Evolutionary conservation across 768 basidiomycete genomes (phyloP).

Genomic region (Suillus fuscotomentosus): DNA sequence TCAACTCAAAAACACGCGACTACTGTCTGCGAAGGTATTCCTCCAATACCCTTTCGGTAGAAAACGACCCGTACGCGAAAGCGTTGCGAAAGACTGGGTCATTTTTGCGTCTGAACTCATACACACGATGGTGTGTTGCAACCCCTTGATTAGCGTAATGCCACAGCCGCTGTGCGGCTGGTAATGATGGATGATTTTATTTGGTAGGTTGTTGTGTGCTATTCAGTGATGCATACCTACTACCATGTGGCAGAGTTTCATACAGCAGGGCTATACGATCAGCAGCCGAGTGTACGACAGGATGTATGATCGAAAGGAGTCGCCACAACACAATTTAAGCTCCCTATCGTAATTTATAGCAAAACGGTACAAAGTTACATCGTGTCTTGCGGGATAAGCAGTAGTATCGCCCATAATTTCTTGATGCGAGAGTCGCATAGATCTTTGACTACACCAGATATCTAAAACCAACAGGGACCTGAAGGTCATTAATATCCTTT

Average conservation of each 20-base stretch:
- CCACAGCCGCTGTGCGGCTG: conserved; percentile 4
- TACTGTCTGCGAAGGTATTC: too few relatives aligned
- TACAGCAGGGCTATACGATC: too few relatives aligned
- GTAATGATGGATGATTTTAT: not conserved
- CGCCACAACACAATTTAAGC: not conserved
- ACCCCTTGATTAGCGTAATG: conserved; percentile 18
- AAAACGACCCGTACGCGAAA: too few relatives aligned
- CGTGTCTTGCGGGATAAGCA: not conserved
- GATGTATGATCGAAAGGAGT: not conserved
- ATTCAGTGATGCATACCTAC: too few relatives aligned
- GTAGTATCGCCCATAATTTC: not conserved
- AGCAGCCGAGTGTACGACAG: too few relatives aligned
- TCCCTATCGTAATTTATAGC: not conserved
- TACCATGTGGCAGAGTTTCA: too few relatives aligned
- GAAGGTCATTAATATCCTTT: not conserved
- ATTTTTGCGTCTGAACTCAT: not conserved
- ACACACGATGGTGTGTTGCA: conserved; percentile 2
- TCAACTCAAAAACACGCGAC: too few relatives aligned
- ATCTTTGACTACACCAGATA: not conserved
- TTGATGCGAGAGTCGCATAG: not conserved
- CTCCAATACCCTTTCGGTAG: too few relatives aligned
- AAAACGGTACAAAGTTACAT: not conserved
- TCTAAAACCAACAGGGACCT: not conserved
- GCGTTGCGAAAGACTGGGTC: conserved; percentile 19
- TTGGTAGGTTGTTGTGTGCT: not conserved